Evolutionary conservation across 1,284 basidiomycete genomes (phyloP).

Genomic region (Rhodotorula sp.): DNA sequence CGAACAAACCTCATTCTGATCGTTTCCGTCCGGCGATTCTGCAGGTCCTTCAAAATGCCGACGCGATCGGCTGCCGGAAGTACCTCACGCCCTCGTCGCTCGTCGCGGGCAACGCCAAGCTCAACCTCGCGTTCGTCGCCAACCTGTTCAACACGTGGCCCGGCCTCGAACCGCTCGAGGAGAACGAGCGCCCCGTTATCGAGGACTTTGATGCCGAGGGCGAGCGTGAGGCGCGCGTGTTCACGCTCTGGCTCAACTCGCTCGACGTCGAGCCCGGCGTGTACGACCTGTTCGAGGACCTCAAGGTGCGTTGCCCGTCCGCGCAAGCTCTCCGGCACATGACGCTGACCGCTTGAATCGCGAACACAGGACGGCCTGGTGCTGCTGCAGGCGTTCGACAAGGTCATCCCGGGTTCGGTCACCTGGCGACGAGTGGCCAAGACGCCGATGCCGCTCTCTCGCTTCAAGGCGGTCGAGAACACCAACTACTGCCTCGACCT

Average conservation of each 20-base stretch:
- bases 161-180: slow-evolving; percentile 86
- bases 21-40: not conserved
- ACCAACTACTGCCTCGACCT: slow-evolving; percentile 95
- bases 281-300: slow-evolving; percentile 93
- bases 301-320: slow-evolving; percentile 60
- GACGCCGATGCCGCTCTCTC: slow-evolving; percentile 78
- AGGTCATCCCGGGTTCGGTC: slow-evolving; percentile 86
- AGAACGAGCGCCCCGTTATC: slow-evolving; percentile 71
- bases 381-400: slow-evolving; percentile 95
- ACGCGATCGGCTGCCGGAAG: slow-evolving; percentile 89
- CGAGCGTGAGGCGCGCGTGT: slow-evolving; percentile 94
- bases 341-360: not conserved
- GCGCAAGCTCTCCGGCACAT: not conserved
- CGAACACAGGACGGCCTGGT: slow-evolving; percentile 67
- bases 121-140: slow-evolving; percentile 97
- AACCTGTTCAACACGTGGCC: slow-evolving; percentile 94
- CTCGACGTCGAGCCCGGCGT: slow-evolving; percentile 94
- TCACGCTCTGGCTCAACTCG: slow-evolving; percentile 97
- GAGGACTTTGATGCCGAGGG: slow-evolving; percentile 99
- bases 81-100: slow-evolving; percentile 91
- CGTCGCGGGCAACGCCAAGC: slow-evolving; percentile 91
- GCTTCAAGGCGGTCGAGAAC: slow-evolving; percentile 98
- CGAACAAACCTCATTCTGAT: not conserved
- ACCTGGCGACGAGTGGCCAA: slow-evolving; percentile 92
- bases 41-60: slow-evolving; percentile 86